Percentiles rank a stretch among this genome's conserved stretches.
Evolutionary conservation across 2,329 filamentous ascomycete genomes (phyloP).

Genomic region (Neonectria neomacrospora): DNA sequence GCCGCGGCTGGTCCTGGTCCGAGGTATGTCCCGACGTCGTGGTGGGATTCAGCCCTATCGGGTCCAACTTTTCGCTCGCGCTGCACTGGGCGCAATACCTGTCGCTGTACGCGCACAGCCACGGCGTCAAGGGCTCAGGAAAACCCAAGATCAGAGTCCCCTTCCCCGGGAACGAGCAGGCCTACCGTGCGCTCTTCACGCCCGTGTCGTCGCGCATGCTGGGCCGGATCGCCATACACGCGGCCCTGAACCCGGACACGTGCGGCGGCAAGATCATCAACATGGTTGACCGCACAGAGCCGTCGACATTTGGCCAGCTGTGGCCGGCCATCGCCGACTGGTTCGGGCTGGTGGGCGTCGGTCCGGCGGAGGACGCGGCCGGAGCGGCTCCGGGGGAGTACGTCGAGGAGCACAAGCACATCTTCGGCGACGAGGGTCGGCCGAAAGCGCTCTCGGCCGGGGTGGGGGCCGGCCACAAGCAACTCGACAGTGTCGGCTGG

Average conservation of each 20-base stretch:
- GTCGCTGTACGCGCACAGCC: conserved; percentile 48
- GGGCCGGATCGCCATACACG: conserved; percentile 46
- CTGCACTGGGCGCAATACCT: conserved; percentile 55
- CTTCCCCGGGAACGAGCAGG: conserved; percentile 46
- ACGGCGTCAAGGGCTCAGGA: conserved; percentile 23
- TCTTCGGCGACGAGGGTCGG: conserved; percentile 44
- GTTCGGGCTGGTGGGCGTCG: conserved; percentile 47
- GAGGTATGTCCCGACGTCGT: conserved; percentile 53
- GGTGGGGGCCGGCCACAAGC: conserved; percentile 50
- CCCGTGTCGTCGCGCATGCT: conserved; percentile 48
- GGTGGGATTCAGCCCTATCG: conserved; percentile 54
- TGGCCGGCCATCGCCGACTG: conserved; percentile 48
- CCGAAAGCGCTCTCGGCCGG: conserved; percentile 45
- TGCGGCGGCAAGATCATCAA: conserved; percentile 50
- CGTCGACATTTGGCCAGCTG: conserved; percentile 44
- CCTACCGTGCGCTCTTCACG: conserved; percentile 44
- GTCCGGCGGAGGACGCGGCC: conserved; percentile 23
- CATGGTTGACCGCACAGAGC: conserved; percentile 44
- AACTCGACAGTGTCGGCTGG: conserved; percentile 57
- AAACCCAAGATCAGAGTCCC: conserved; percentile 34
- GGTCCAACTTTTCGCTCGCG: conserved; percentile 50
- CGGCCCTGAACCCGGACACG: conserved; percentile 40
- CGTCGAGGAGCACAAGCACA: conserved; percentile 42
- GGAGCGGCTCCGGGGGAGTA: conserved; percentile 45
- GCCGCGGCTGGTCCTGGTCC: conserved; percentile 50